Evolutionary conservation across 116 monocot species (phyloP).

Genomic region (Dioscorea cayenensis): DNA sequence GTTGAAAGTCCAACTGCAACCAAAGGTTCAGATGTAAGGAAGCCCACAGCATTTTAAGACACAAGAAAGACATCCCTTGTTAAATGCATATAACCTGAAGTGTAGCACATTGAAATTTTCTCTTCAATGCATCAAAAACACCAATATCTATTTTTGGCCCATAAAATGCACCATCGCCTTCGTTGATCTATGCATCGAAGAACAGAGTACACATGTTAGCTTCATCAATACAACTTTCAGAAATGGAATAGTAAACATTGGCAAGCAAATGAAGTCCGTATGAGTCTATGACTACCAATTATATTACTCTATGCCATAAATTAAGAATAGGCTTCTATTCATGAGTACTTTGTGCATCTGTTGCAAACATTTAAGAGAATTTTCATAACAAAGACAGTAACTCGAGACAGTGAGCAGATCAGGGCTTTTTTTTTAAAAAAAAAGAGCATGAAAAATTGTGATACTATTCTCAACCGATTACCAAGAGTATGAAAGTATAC

Average conservation of each 20-base stretch:
- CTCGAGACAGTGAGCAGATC: no score
- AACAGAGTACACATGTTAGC: neutral
- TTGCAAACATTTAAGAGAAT: no score
- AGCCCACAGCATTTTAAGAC: neutral
- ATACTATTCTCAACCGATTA: no score
- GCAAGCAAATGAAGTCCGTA: neutral
- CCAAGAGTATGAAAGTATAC: no score
- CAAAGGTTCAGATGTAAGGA: neutral
- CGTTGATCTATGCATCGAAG: conserved; percentile 51
- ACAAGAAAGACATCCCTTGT: neutral
- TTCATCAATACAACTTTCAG: neutral
- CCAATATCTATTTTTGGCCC: conserved; percentile 98
- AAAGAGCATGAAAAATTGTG: no score
- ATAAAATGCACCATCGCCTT: conserved; percentile 99
- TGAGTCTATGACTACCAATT: neutral
- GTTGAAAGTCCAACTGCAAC: conserved; percentile 89
- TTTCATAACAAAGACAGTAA: no score
- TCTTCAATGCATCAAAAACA: conserved; percentile 93
- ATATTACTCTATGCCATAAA: no score
- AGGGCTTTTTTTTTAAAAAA: no score
- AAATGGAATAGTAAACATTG: neutral
- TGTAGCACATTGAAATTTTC: conserved; percentile 98
- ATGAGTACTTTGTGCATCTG: no score
- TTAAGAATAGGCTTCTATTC: no score
- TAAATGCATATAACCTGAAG: conserved; percentile 52